Conservation (phyloP, 192 early-diverging fungal species). For the Coemansia aciculifera region DNA sequence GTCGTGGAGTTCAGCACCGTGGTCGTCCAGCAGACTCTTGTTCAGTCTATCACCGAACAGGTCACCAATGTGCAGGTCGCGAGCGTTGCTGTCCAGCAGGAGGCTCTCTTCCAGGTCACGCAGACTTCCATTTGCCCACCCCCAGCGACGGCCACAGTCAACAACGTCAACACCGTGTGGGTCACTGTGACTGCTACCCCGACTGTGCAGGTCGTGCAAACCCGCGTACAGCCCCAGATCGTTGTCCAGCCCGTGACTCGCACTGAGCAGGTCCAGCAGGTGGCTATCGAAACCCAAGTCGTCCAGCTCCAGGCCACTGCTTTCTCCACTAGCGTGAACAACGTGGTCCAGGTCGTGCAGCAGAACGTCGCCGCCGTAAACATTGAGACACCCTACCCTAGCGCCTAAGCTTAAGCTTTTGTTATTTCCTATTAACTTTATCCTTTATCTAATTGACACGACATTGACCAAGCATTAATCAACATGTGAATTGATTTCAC, state of each 20-base stretch:
- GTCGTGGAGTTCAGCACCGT: conserved; percentile 46
- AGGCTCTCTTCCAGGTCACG: conserved; percentile 48
- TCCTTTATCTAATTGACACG: conserved; percentile 4
- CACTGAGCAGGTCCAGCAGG: conserved; percentile 48
- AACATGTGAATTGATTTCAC: no score
- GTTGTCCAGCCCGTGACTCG: conserved; percentile 51
- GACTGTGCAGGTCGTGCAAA: conserved; percentile 49
- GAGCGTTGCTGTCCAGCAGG: conserved; percentile 40
- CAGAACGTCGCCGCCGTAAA: conserved; percentile 36
- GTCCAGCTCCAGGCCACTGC: conserved; percentile 46
- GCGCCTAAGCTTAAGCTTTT: background rate
- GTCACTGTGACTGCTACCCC: conserved; percentile 47
- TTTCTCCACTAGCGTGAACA: conserved; percentile 42
- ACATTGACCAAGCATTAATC: conserved; percentile 2
- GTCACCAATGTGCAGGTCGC: conserved; percentile 46
- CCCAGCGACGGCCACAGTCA: conserved; percentile 38
- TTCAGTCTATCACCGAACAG: conserved; percentile 30
- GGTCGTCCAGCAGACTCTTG: conserved; percentile 34
- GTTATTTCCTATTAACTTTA: background rate
- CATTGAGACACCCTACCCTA: background rate
- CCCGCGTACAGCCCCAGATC: conserved; percentile 45
- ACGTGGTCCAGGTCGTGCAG: conserved; percentile 53
- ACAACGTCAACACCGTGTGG: conserved; percentile 51
- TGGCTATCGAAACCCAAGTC: conserved; percentile 37
- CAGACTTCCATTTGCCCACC: conserved; percentile 50